Evolutionary conservation across 2,329 filamentous ascomycete species (phyloP), one percentile per base, ranked within the genome.

Genomic region (Achaetomium macrosporum): DNA sequence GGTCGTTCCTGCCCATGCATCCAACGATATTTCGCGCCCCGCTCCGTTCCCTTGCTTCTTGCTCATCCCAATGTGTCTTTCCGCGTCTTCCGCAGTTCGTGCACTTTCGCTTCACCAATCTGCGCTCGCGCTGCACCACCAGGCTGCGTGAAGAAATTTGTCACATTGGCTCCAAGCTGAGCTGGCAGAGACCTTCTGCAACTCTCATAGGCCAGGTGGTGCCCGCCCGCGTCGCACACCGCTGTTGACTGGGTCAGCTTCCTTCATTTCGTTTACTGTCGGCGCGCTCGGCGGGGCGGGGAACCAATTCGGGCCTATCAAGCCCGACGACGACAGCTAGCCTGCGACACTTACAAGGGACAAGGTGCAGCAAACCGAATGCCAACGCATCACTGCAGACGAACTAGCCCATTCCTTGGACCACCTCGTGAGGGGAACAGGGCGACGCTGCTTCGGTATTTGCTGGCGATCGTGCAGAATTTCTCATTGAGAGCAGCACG

Each of bases 221-320:
- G 59, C 60, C 60, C 58, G 50, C 62, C 57, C 60, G 62, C 43
- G 61, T 65, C 63, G 57, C 57, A 61, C 59, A 59, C 58, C 58
- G 58, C 60, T 60, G 47, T 62, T 47, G 42, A 47, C 41, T 51
- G 54, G 47, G 16, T 29, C 59, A 61, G 64, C 64, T 69, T 70
- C 65, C 69, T 65, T 72, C 73, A 64, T 68, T 69, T 64, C 56
- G 61, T 58, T 64, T 64, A 64, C 64, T 17, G 43, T 47, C 50
- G 42, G 53, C 35, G 47, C 59, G 57, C 62, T 49, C 53, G 66
- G 69, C 72, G 73, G 65, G 67, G 66, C 64, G 58, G 60, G 62
- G 65, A 64, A 59, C 56, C 59, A 54, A 53, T 60, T 59, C 63
- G 63, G 67, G 66, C 75, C 75, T 77, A 76, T 78, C 69, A 73